Evolutionary conservation across 441 rosid genomes (phyloP), one percentile per base, ranked within the genome.

Genomic region (Metrosideros polymorpha): DNA sequence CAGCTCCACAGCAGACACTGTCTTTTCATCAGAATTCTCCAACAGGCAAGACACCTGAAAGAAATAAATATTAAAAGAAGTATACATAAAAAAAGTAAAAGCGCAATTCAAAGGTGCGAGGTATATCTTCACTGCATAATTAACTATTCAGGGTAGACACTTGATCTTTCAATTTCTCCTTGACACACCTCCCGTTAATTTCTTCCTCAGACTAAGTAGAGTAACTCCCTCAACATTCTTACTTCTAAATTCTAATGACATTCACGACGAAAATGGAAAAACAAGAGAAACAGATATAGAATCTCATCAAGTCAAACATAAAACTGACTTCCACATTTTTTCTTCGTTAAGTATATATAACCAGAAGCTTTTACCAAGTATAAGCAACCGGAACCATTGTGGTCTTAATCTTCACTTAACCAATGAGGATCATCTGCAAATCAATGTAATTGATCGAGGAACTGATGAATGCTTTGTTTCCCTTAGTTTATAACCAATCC

Each of bases 11-110:
- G 96, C 90, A 25, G 91, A 91, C 18, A 89, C 86, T 71, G 91
- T 90, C 49, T 77, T 86, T 51, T 89, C 92, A 82, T 87, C 88
- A 22, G 87, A 84, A 90, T 92, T 90, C 89, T 92, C 97, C 91
- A 92, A 85, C 87, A 97, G 94, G 91, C 85, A 88, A 82, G 92
- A 88, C 87, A 96, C 94, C 99, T 97, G 91, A 79, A 55, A 52
- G 83, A 45, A 85, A 52, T 17, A n/a, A 15, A 24, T 29, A 30
- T 59, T 85, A 55, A 27, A 85, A 47, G 42, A 86, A 32, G 85
- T 79, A 52, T 32, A 29, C 25, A 32, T 32, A 0, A 63, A 24
- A 39, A 39, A 71, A 35, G 7, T 1, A 39, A 39, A 7, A 71
- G 47, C 17, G 4, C 8, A 71, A 71, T 71, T 71, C n/a, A 71